Percentiles rank a stretch among this genome's conserved stretches.
Conservation (phyloP, 2,329 filamentous ascomycete genomes). For the Alternaria brassicae region DNA sequence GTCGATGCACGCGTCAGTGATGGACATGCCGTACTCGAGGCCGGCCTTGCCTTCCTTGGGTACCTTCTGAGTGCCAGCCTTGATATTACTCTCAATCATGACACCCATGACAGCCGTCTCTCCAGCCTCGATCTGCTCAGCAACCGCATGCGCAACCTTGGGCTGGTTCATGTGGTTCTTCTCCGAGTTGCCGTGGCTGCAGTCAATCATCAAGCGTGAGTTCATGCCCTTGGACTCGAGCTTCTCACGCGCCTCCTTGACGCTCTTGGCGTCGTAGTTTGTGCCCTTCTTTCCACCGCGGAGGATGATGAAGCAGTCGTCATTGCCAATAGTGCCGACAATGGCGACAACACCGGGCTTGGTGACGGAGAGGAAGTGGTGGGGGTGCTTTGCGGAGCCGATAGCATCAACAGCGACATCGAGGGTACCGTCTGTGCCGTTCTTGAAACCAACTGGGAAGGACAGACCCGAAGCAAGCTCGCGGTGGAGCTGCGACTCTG, state of each 20-base stretch:
- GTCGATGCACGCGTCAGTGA: slow-evolving; percentile 95
- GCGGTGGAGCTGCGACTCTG: slow-evolving; percentile 93
- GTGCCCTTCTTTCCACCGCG: slow-evolving; percentile 91
- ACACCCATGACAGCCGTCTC: slow-evolving; percentile 92
- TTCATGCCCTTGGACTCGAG: slow-evolving; percentile 76
- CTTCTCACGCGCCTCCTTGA: slow-evolving; percentile 81
- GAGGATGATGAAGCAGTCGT: slow-evolving; percentile 96
- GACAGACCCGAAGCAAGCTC: slow-evolving; percentile 92
- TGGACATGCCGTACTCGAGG: slow-evolving; percentile 92
- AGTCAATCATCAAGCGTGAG: slow-evolving; percentile 93
- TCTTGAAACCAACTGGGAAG: slow-evolving; percentile 99
- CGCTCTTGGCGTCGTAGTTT: slow-evolving; percentile 88
- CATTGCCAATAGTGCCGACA: slow-evolving; percentile 91
- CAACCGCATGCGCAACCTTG: slow-evolving; percentile 82
- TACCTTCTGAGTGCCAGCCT: slow-evolving; percentile 93
- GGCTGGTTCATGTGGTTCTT: slow-evolving; percentile 99
- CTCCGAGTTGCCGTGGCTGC: slow-evolving; percentile 92
- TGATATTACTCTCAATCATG: slow-evolving; percentile 98
- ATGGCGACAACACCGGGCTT: slow-evolving; percentile 96
- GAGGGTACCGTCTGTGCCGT: slow-evolving; percentile 91
- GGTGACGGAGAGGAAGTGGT: slow-evolving; percentile 97
- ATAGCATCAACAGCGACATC: slow-evolving; percentile 94
- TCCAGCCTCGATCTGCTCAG: slow-evolving; percentile 83
- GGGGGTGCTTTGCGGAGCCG: slow-evolving; percentile 86
- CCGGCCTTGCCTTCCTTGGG: slow-evolving; percentile 83